Percentiles rank a stretch among this genome's conserved stretches.
Evolutionary conservation across 306 rosid genomes (phyloP).

Genomic region (Psophocarpus tetragonolobus): DNA sequence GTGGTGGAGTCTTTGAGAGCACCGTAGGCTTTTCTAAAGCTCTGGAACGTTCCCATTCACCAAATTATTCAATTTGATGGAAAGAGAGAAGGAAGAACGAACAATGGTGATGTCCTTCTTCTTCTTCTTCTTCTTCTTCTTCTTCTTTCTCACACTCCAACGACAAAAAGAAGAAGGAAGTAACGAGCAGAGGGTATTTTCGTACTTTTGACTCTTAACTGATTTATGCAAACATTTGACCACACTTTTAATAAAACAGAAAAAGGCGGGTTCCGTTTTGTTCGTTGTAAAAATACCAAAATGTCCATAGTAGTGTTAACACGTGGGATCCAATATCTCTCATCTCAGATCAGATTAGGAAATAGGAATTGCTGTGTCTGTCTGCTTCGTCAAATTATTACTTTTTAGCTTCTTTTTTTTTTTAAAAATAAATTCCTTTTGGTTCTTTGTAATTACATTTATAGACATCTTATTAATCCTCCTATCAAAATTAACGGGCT

Average conservation of each 20-base stretch:
- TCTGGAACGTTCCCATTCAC: slow-evolving; percentile 76
- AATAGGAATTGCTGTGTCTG: neutral
- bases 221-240: slow-evolving; percentile 3
- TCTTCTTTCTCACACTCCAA: slow-evolving; percentile 44
- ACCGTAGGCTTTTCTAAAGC: slow-evolving; percentile 87
- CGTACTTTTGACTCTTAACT: slow-evolving; percentile 20
- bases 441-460: no score
- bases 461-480: no score
- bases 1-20: slow-evolving; percentile 93
- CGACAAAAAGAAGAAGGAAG: slow-evolving; percentile 29
- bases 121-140: slow-evolving; percentile 22
- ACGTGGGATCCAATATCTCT: slow-evolving; percentile 14
- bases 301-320: neutral
- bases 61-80: slow-evolving; percentile 5
- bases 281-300: slow-evolving; percentile 1
- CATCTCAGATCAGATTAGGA: neutral
- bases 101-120: slow-evolving; percentile 35
- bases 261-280: slow-evolving; percentile 5
- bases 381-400: no score
- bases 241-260: neutral
- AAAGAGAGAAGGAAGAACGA: slow-evolving; percentile 45
- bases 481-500: no score
- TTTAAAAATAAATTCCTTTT: no score
- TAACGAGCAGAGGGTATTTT: slow-evolving; percentile 15
- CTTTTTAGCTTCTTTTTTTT: no score